phyloP scores from a whole-genome alignment of 2,329 filamentous ascomycete genomes.

The Ceratocystis albifundus region DNA sequence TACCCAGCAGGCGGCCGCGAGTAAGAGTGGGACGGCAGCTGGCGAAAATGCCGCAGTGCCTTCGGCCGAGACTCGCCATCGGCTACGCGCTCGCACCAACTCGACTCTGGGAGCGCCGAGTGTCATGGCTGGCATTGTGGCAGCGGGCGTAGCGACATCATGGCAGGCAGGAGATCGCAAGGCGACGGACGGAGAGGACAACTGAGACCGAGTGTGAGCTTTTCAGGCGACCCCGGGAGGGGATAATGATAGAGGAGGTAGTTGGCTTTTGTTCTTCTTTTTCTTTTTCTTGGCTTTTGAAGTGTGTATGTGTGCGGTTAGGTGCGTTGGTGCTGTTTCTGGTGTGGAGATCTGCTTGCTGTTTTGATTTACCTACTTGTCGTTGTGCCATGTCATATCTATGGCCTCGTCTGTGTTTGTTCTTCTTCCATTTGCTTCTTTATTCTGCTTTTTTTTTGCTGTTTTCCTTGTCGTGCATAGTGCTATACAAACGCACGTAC shows the following conservation, averaged over 20 bases:
- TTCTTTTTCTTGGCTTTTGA: background rate
- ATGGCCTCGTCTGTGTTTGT: background rate
- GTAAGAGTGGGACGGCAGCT: constrained; percentile 39
- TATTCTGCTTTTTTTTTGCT: background rate
- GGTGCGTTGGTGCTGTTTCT: background rate
- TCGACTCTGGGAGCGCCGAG: constrained; percentile 63
- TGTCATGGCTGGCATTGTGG: constrained; percentile 75
- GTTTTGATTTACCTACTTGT: background rate
- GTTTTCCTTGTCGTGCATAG: background rate
- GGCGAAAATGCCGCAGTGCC: constrained; percentile 29
- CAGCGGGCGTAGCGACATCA: constrained; percentile 61
- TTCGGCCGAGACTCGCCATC: constrained; percentile 35
- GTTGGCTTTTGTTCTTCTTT: background rate
- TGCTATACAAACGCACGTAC: too few species aligned
- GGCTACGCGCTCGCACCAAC: constrained; percentile 53
- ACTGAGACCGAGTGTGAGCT: background rate
- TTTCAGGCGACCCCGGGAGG: too few species aligned
- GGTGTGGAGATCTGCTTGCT: too few species aligned
- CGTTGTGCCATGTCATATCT: background rate
- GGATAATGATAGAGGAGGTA: too few species aligned
- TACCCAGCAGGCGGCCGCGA: constrained; percentile 42
- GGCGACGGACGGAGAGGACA: constrained; percentile 27
- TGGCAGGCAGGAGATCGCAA: constrained; percentile 59
- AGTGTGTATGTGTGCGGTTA: background rate
- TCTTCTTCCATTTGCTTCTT: background rate